Evolutionary conservation across 2,329 filamentous ascomycete genomes (phyloP).

Genomic region (Xylaria digitata): DNA sequence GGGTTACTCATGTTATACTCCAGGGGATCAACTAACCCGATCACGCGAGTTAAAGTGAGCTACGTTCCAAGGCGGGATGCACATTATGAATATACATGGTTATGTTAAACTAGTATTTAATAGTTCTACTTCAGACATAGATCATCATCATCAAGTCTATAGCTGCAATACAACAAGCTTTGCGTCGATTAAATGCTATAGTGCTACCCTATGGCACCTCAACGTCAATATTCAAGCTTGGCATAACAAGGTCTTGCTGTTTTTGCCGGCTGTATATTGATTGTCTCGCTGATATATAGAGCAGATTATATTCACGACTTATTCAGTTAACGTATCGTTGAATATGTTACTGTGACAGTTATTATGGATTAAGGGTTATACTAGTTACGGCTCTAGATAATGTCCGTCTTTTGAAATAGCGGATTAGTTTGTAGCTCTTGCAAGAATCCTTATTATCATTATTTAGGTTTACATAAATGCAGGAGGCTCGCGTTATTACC

Average conservation of each 20-base stretch:
- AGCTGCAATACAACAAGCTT: background rate
- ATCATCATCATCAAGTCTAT: background rate
- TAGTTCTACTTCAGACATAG: background rate
- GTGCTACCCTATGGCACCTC: background rate
- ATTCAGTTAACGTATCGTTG: too few relatives aligned
- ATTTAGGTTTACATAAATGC: too few relatives aligned
- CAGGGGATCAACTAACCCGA: conserved; percentile 10
- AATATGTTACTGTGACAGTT: too few relatives aligned
- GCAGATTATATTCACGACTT: background rate
- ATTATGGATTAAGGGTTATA: too few relatives aligned
- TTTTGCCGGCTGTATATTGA: background rate
- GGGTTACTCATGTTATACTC: conserved; percentile 7
- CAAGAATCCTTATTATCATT: too few relatives aligned
- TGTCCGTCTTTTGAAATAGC: too few relatives aligned
- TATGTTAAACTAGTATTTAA: background rate
- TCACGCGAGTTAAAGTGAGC: conserved; percentile 4
- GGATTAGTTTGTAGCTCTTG: too few relatives aligned
- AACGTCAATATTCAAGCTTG: background rate
- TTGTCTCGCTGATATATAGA: background rate
- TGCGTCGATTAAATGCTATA: background rate
- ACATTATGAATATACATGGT: background rate
- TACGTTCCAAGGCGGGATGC: background rate
- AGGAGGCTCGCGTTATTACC: too few relatives aligned
- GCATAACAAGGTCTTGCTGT: background rate
- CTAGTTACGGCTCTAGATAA: too few relatives aligned